phyloP scores from a whole-genome alignment of 306 rosid genomes.

The Aeschynomene evenia region DNA sequence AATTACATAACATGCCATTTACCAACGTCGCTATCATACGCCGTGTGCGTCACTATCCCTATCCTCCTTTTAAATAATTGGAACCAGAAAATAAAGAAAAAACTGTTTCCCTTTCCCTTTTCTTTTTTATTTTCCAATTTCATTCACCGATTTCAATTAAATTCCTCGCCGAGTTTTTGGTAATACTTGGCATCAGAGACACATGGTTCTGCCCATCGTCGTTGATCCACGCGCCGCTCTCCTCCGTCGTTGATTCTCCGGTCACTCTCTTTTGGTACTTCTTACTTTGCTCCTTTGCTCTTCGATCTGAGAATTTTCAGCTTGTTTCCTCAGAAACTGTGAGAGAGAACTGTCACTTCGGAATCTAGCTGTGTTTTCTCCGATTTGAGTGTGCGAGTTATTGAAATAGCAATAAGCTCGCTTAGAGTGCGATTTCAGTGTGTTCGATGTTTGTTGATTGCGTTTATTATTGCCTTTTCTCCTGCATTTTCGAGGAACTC shows the following conservation, averaged over 20 bases:
- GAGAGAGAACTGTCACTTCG: constrained; percentile 30
- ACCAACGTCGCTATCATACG: constrained; percentile 49
- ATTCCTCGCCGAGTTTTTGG: constrained; percentile 45
- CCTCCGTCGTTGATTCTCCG: constrained; percentile 22
- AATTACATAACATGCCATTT: not conserved
- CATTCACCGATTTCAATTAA: constrained; percentile 30
- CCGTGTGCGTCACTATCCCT: constrained; percentile 44
- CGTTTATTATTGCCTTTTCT: constrained; percentile 15
- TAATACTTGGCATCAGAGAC: constrained; percentile 1
- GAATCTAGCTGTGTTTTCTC: constrained; percentile 13
- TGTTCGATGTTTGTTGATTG: constrained; percentile 23
- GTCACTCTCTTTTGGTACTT: constrained; percentile 34
- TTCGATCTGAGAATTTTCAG: constrained; percentile 50
- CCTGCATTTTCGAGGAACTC: constrained; percentile 26
- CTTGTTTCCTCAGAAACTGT: constrained; percentile 28
- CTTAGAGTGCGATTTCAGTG: constrained; percentile 2
- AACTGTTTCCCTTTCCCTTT: not conserved
- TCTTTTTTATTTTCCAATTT: not conserved
- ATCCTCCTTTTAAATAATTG: constrained; percentile 59
- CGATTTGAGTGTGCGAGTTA: not conserved
- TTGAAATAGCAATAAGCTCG: not conserved
- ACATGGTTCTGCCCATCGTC: constrained; percentile 23
- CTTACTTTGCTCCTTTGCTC: not conserved
- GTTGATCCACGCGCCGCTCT: constrained; percentile 40
- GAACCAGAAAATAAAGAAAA: constrained; percentile 12